A percentile compares a stretch with the other conserved stretches of the same genome.
These are phyloP conservation scores for Mycena haematopus DNA, from an alignment of 768 basidiomycete genomes.

Conservation along the genomic window DNA sequence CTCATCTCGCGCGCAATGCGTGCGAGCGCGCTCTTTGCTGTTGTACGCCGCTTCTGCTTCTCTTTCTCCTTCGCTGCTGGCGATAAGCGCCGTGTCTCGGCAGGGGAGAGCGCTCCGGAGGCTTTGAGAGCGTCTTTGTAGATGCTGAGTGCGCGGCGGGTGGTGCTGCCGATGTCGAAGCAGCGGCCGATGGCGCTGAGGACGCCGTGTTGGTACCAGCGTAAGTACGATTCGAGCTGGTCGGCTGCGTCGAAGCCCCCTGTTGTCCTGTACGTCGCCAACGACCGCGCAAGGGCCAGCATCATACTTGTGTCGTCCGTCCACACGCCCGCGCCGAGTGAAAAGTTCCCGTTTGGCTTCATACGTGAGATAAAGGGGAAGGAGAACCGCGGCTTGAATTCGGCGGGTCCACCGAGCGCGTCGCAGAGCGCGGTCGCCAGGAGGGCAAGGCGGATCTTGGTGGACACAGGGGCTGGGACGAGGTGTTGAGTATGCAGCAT, in stretches of 20 bases:
- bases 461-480: constrained; percentile 36
- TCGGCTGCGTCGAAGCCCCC: constrained; percentile 45
- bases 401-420: too few relatives aligned
- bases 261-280: constrained; percentile 37
- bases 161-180: too few relatives aligned
- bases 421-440: too few relatives aligned
- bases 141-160: too few relatives aligned
- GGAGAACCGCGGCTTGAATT: too few relatives aligned
- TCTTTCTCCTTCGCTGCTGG: constrained; percentile 14
- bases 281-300: constrained; percentile 50
- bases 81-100: constrained; percentile 18
- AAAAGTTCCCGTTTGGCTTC: constrained; percentile 47
- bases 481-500: constrained; percentile 38
- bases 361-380: constrained; percentile 46
- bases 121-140: constrained; percentile 15
- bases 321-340: constrained; percentile 47
- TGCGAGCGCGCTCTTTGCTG: constrained; percentile 35
- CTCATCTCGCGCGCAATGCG: constrained; percentile 40
- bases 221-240: constrained; percentile 43
- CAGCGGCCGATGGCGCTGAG: too few relatives aligned
- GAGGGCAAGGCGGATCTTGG: constrained; percentile 48
- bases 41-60: constrained; percentile 10
- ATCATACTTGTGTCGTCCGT: constrained; percentile 58
- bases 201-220: too few relatives aligned
- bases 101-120: constrained; percentile 14